Evolutionary conservation across 805 yeast genomes (phyloP).

Genomic region (Candida andamanensis): DNA sequence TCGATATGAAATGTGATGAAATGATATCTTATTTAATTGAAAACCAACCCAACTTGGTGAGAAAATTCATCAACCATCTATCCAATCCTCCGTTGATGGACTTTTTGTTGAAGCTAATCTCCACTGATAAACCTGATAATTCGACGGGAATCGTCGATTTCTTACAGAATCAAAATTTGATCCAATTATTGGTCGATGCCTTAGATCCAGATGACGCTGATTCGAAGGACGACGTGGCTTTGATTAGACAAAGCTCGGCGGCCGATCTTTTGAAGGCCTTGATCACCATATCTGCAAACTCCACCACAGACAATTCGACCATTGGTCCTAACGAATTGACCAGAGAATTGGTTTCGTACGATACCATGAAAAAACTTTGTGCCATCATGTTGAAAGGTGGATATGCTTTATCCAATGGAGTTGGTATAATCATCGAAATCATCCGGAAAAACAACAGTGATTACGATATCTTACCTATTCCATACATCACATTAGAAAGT

Average conservation of each 20-base stretch:
- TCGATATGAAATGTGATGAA: conserved; percentile 46
- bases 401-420: conserved; percentile 43
- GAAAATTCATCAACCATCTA: conserved; percentile 39
- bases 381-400: conserved; percentile 42
- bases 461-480: conserved; percentile 41
- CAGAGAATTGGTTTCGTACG: conserved; percentile 36
- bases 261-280: conserved; percentile 43
- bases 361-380: conserved; percentile 32
- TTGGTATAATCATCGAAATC: conserved; percentile 44
- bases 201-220: conserved; percentile 18
- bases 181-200: conserved; percentile 29
- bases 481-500: conserved; percentile 40
- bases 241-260: conserved; percentile 37
- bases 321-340: conserved; percentile 46
- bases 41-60: conserved; percentile 37
- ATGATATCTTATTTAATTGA: conserved; percentile 41
- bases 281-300: conserved; percentile 42
- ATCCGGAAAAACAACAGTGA: conserved; percentile 43
- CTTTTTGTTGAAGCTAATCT: conserved; percentile 37
- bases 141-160: conserved; percentile 43
- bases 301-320: conserved; percentile 41
- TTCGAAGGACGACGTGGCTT: conserved; percentile 13
- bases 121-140: conserved; percentile 44
- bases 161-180: conserved; percentile 36
- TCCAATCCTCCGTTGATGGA: conserved; percentile 45